Percentiles rank a stretch among this genome's conserved stretches.
Evolutionary conservation across 139 green algal species (phyloP).

Genomic region (Zygnema circumcarinatum): DNA sequence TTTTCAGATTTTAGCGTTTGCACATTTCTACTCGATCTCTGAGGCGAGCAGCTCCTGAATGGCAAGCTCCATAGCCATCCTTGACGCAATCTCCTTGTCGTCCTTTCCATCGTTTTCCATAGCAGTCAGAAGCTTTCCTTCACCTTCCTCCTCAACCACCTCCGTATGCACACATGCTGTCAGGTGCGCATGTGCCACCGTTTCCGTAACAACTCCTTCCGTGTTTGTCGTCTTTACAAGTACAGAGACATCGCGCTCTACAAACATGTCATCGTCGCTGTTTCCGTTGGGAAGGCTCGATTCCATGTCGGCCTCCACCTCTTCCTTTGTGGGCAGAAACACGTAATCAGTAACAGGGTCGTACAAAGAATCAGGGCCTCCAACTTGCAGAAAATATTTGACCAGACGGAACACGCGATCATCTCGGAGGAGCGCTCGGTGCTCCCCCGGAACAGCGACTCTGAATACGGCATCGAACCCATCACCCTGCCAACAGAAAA

Average conservation of each 20-base stretch:
- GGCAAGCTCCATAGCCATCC: not conserved
- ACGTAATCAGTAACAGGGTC: slow-evolving; percentile 46
- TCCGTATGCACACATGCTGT: not conserved
- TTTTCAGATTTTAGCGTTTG: no score
- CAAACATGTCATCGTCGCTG: no score
- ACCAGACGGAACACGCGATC: slow-evolving; percentile 28
- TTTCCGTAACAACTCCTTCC: no score
- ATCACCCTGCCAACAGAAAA: slow-evolving; percentile 21
- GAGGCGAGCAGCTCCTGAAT: not conserved
- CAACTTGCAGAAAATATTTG: slow-evolving; percentile 36
- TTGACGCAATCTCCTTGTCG: not conserved
- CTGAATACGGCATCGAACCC: slow-evolving; percentile 20
- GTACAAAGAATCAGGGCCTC: slow-evolving; percentile 20
- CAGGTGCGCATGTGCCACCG: no score
- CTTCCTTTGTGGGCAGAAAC: slow-evolving; percentile 18
- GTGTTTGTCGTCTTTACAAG: no score
- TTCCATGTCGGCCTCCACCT: slow-evolving; percentile 35
- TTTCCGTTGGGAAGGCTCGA: not conserved
- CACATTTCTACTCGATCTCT: slow-evolving; percentile 12
- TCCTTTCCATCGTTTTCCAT: not conserved
- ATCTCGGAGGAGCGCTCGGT: slow-evolving; percentile 35
- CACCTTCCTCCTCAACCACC: slow-evolving; percentile 1
- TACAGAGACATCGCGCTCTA: no score
- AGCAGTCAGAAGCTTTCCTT: not conserved
- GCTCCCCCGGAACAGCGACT: slow-evolving; percentile 34